phyloP scores from a whole-genome alignment of 169 alveolate genomes.

The Neospora caninum region DNA sequence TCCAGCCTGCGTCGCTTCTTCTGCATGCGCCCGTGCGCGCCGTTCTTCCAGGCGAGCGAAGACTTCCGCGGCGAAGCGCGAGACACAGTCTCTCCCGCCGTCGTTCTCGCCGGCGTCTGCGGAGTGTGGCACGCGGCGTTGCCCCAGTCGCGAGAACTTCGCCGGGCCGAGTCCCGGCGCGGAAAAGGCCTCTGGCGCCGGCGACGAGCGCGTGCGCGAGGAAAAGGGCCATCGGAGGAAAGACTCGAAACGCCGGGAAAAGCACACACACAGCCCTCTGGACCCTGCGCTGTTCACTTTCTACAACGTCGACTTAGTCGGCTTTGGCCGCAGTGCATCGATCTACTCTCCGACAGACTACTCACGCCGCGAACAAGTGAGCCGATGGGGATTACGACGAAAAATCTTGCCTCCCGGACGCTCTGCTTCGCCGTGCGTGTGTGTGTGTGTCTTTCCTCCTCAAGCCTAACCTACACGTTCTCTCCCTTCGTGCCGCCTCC shows the following conservation, averaged over 20 bases:
- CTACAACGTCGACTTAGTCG: conserved; percentile 58
- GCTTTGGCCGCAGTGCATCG: conserved; percentile 51
- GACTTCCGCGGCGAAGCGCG: background rate
- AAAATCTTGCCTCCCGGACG: no score
- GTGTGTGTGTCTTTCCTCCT: no score
- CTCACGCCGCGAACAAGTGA: conserved; percentile 62
- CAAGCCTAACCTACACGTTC: no score
- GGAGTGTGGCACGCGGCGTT: no score
- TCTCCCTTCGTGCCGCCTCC: no score
- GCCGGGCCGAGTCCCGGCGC: no score
- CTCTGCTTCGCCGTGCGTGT: no score
- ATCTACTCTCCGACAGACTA: conserved; percentile 46
- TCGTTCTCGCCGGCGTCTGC: background rate
- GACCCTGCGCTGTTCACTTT: conserved; percentile 32
- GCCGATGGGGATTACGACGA: background rate
- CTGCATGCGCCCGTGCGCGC: background rate
- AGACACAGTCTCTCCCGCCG: background rate
- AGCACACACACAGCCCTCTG: background rate
- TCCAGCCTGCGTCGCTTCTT: background rate
- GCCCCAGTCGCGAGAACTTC: no score
- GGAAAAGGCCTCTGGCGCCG: no score
- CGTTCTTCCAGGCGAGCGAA: background rate
- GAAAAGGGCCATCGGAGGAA: background rate
- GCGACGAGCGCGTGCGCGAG: background rate
- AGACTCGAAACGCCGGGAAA: background rate